Evolutionary conservation across 2,329 filamentous ascomycete species (phyloP).

Genomic region (Botrytis hyacinthi): DNA sequence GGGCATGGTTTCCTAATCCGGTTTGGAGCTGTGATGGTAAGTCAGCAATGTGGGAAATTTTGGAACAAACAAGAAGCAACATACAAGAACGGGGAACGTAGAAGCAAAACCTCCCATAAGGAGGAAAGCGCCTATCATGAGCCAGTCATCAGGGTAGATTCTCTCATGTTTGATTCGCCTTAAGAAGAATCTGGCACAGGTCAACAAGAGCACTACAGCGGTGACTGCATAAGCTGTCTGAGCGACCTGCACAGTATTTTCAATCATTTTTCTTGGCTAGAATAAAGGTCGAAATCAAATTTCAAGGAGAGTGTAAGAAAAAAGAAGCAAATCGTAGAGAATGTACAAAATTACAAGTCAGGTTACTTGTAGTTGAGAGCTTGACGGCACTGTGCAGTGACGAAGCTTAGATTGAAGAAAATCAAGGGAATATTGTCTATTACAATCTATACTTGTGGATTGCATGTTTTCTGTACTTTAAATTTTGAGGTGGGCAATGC

Average conservation of each 20-base stretch:
- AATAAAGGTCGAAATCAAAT: background rate
- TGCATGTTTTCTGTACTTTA: background rate
- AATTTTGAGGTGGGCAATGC: background rate
- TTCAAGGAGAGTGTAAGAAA: background rate
- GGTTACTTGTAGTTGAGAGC: background rate
- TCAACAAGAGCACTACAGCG: background rate
- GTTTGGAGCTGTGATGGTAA: background rate
- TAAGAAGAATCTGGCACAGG: background rate
- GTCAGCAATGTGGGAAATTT: background rate
- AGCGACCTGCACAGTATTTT: background rate
- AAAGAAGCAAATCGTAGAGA: background rate
- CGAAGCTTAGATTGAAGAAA: background rate
- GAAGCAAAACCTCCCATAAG: background rate
- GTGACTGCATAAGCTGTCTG: conserved; percentile 1
- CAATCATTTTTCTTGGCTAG: background rate
- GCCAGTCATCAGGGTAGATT: conserved; percentile 11
- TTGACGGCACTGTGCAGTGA: background rate
- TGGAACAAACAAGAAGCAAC: background rate
- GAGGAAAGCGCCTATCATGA: background rate
- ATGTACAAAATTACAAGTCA: background rate
- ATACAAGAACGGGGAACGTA: conserved; percentile 8
- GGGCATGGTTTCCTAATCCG: background rate
- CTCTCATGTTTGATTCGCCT: conserved; percentile 12
- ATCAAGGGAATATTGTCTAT: background rate
- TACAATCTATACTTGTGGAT: background rate